Evolutionary conservation across 2,329 filamentous ascomycete genomes (phyloP).

Genomic region (Aureobasidium lini): DNA sequence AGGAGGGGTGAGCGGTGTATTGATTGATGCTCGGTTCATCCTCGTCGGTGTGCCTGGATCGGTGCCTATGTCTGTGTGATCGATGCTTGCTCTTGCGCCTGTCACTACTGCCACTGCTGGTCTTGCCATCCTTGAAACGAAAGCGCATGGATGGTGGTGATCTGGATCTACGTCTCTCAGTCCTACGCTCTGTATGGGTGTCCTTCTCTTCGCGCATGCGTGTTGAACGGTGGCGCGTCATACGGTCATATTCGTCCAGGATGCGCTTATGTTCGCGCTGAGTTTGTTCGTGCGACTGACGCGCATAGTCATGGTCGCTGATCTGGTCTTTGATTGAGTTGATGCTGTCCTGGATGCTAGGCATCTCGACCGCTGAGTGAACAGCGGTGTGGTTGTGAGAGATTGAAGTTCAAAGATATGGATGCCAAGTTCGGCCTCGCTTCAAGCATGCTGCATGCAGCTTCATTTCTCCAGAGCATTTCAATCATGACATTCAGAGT

Average conservation of each 20-base stretch:
- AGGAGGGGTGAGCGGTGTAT: slow-evolving; percentile 15
- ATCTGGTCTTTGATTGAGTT: not conserved
- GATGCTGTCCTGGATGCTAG: slow-evolving; percentile 12
- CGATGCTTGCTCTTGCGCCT: not conserved
- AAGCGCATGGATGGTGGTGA: slow-evolving; percentile 11
- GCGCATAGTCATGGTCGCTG: not conserved
- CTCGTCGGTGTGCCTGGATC: not conserved
- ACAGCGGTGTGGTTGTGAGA: too few relatives aligned
- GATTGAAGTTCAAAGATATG: too few relatives aligned
- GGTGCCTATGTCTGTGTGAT: not conserved
- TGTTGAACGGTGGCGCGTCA: slow-evolving; percentile 13
- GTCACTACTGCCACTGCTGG: not conserved
- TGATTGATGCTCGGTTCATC: slow-evolving; percentile 5
- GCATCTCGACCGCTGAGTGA: not conserved
- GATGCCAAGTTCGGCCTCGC: too few relatives aligned
- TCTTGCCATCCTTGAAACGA: slow-evolving; percentile 11
- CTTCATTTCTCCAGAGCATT: too few relatives aligned
- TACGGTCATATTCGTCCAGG: slow-evolving; percentile 14
- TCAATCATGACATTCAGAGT: too few relatives aligned
- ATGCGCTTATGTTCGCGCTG: slow-evolving; percentile 14
- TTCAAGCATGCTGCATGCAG: too few relatives aligned
- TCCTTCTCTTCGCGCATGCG: slow-evolving; percentile 9
- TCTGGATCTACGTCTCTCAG: not conserved
- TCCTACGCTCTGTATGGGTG: not conserved
- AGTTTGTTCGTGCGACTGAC: not conserved